Evolutionary conservation across 2,329 filamentous ascomycete species (phyloP).

Genomic region (Diaporthe velutina): DNA sequence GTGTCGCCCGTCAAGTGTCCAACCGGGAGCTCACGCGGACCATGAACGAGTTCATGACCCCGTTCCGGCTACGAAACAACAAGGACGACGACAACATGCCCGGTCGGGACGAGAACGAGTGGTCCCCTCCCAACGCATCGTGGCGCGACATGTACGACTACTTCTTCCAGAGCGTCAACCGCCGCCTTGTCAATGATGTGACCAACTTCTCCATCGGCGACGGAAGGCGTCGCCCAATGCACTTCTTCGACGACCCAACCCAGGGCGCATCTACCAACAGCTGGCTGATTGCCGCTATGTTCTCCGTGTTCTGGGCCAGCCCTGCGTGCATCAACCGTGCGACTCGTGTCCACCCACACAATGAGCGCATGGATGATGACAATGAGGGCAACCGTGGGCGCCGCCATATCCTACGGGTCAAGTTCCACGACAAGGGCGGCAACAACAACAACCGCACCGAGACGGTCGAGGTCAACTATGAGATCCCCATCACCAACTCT

Average conservation of each 20-base stretch:
- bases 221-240: slow-evolving; percentile 25
- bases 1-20: slow-evolving; percentile 47
- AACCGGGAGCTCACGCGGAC: slow-evolving; percentile 55
- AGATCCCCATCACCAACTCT: slow-evolving; percentile 59
- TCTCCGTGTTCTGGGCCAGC: slow-evolving; percentile 60
- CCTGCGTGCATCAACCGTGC: slow-evolving; percentile 56
- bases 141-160: slow-evolving; percentile 57
- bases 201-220: slow-evolving; percentile 41
- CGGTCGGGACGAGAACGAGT: slow-evolving; percentile 42
- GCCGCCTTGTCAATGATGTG: slow-evolving; percentile 49
- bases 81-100: slow-evolving; percentile 35
- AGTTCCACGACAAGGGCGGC: slow-evolving; percentile 59
- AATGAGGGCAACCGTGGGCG: slow-evolving; percentile 32
- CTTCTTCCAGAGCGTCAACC: slow-evolving; percentile 49
- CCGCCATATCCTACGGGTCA: slow-evolving; percentile 48
- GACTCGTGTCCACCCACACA: slow-evolving; percentile 40
- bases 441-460: slow-evolving; percentile 46
- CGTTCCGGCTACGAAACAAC: slow-evolving; percentile 47
- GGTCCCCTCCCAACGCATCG: slow-evolving; percentile 54
- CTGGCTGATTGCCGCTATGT: slow-evolving; percentile 59
- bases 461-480: slow-evolving; percentile 56
- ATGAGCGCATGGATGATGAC: slow-evolving; percentile 43
- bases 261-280: slow-evolving; percentile 57
- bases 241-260: slow-evolving; percentile 56
- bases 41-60: slow-evolving; percentile 56